phyloP scores from a whole-genome alignment of 345 rosid genomes.

The Aquilaria yunnanensis region DNA sequence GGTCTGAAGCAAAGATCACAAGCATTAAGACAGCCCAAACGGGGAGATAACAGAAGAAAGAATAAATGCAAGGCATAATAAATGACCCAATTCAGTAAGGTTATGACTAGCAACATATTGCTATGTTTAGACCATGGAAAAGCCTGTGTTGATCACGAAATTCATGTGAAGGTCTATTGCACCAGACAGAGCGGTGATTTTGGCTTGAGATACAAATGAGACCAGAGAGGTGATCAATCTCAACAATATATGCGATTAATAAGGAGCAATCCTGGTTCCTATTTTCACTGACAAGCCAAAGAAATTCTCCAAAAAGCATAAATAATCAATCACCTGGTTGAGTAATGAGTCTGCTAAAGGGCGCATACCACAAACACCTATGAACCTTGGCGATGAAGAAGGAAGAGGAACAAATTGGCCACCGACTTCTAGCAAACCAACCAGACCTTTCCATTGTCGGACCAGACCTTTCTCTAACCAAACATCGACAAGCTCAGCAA shows the following conservation, averaged over 20 bases:
- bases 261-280: no score
- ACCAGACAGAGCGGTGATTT: no score
- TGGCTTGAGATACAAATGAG: no score
- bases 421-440: conserved; percentile 79
- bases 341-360: conserved; percentile 75
- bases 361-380: conserved; percentile 80
- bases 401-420: conserved; percentile 62
- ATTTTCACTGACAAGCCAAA: no score
- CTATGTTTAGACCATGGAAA: no score
- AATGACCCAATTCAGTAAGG: no score
- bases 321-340: conserved; percentile 37
- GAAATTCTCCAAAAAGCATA: conserved; percentile 3
- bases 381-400: conserved; percentile 51
- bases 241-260: no score
- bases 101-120: no score
- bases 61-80: neutral
- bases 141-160: no score
- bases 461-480: conserved; percentile 80
- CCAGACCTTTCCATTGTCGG: conserved; percentile 53
- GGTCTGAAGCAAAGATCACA: conserved; percentile 43
- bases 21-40: neutral
- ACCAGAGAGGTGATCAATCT: no score
- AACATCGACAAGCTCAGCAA: conserved; percentile 51
- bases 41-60: neutral
- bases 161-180: no score